A percentile compares a stretch with the other conserved stretches of the same genome.
These are phyloP conservation scores for Heterobasidion occidentale DNA, from an alignment of 1,284 basidiomycete species.

Conservation along the genomic window DNA sequence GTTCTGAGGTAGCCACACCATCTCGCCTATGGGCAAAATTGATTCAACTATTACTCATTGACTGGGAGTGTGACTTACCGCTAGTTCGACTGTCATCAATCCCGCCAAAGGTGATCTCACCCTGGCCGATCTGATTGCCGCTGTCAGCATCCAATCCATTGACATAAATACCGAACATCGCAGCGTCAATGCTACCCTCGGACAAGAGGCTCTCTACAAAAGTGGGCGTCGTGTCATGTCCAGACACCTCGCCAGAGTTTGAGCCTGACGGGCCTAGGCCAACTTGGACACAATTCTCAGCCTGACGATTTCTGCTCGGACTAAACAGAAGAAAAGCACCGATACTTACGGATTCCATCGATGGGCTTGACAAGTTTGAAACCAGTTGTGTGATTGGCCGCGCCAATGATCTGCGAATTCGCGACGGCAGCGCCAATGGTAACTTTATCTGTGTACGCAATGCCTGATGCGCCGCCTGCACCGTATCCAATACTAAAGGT, in stretches of 20 bases:
- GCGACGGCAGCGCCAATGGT: neutral
- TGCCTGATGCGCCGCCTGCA: neutral
- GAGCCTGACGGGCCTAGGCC: neutral
- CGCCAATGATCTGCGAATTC: neutral
- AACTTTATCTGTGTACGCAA: neutral
- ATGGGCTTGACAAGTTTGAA: neutral
- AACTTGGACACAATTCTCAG: neutral
- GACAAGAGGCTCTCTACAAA: neutral
- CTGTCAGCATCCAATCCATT: neutral
- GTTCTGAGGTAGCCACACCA: neutral
- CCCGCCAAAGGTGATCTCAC: neutral
- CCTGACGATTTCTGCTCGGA: too few species aligned
- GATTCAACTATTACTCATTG: neutral
- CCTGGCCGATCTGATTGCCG: neutral
- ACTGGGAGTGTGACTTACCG: neutral
- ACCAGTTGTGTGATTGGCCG: neutral
- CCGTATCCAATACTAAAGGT: neutral
- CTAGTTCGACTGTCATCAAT: neutral
- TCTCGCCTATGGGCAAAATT: neutral
- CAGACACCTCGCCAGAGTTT: neutral
- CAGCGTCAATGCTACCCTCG: neutral
- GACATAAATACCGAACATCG: neutral
- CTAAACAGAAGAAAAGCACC: neutral
- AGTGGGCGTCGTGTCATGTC: neutral
- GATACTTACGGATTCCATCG: neutral